Base-by-base conservation (phyloP, 495 filamentous ascomycete genomes). In the Polyplosphaeria fusca region DNA sequence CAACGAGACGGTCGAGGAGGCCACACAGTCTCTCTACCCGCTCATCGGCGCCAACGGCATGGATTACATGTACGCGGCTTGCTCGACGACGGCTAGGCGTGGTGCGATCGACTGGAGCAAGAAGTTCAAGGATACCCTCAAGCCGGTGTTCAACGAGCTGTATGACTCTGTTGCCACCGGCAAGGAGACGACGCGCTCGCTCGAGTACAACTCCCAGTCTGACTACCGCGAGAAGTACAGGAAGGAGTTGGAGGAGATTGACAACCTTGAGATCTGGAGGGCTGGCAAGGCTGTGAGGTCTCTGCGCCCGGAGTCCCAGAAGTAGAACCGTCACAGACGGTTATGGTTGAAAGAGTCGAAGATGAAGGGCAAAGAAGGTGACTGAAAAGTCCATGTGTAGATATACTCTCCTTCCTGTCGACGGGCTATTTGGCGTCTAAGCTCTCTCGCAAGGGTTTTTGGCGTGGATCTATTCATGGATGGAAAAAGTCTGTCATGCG, bases 1-100 rank as follows among this genome's bases (percentile, higher is more conserved):
- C 87, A 97, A 98, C 82, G 93, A 97, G 89, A 96, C 93, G 62
- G 93, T 98, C 55, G 93, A 98, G 81, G 93, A 98, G 79, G 93
- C 93, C 58, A 98, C 93, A 37, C 94, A 97, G 83, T 89, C 84
- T 64, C 81, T 97, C 56, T 98, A 97, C 82, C 93, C 93, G 53
- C 80, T 98, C 64, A 97, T 98, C 68, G 93, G 91, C 71, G 81
- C 79, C 68, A 86, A 97, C 74, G 93, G 93, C 65, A 98, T 98
- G 93, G 93, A 97, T 81, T 98, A 93, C 89, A 97, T 98, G 94
- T 98, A 95, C 80, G 90, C 91, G 66, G 93, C 93, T 63, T 98
- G 93, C 87, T 97, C 92, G 50, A 97, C 94, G 68, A 97, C 94
- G 37, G 93, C 93, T 67, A 88, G 93, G 70, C 91, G 93, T 71